Evolutionary conservation across 73 alveolate species (phyloP), one percentile per base, ranked within the genome.

Genomic region (Paramecium sonneborni): DNA sequence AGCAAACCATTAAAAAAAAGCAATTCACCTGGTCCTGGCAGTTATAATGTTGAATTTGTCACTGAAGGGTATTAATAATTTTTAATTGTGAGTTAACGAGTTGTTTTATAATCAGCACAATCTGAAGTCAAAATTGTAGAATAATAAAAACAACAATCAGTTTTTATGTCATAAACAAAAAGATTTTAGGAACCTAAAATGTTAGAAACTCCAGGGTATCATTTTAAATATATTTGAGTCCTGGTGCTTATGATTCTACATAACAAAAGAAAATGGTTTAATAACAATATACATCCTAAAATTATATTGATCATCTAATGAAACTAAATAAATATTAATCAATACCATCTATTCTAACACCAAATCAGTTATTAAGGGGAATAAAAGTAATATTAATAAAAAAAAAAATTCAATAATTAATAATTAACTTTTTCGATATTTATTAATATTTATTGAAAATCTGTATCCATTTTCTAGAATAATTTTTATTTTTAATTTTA

Each of bases 21-120:
- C 24, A 18, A 9, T 18, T 7, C 85, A 20, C 85, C 85, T 20
- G 85, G 85, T 18, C 85, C 85, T 7, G 85, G 85, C 7, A 68
- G 85, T 24, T 68, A 68, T 68, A 24, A 68, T 28, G 48, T 28
- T 5, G 85, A 68, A 68, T 68, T 68, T 8, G n/a, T 10, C 5
- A 6, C 5, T 7, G 85, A 68, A 28, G 85, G 85, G 85, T 68
- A 24, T 18, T 23, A 5, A 7, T 68, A 18, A 68, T 20, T 10
- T 20, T 12, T 23, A 68, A 20, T 68, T n/a, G n/a, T 56, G 6
- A 68, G 85, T 18, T 24, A 68, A 68, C 12, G 24, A 28, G 85
- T 68, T 20, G 85, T 68, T 18, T 28, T 68, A 23, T 18, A 68
- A 68, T 68, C 85, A 5, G 85, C 55, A 8, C 23, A 12, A 18